phyloP scores from a whole-genome alignment of 371 early-diverging fungal species.

The Mortierella sp. region DNA sequence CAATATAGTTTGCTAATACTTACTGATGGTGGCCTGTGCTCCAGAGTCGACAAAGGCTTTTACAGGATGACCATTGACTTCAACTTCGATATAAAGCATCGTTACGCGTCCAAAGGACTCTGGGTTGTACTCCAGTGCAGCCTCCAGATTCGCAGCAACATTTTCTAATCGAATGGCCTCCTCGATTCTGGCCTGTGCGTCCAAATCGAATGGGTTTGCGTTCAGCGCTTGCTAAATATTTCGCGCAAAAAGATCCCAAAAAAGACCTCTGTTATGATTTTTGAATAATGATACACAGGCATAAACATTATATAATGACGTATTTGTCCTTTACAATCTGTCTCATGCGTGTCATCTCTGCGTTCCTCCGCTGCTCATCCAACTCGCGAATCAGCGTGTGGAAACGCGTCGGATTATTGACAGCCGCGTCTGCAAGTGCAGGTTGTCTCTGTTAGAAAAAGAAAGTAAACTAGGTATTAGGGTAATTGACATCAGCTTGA shows the following conservation, averaged over 20 bases:
- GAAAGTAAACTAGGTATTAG: background rate
- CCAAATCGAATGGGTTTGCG: conserved; percentile 90
- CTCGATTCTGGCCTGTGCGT: conserved; percentile 92
- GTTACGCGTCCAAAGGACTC: conserved; percentile 91
- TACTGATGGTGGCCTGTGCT: conserved; percentile 97
- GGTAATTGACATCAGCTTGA: too few species aligned
- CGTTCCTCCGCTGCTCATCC: conserved; percentile 66
- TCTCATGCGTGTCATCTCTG: conserved; percentile 64
- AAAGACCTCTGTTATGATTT: too few species aligned
- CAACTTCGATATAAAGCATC: conserved; percentile 91
- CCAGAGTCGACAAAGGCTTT: conserved; percentile 98
- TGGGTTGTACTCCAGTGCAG: conserved; percentile 95
- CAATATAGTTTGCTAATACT: conserved; percentile 23
- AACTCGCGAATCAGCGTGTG: conserved; percentile 72
- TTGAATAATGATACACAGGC: too few species aligned
- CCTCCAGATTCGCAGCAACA: conserved; percentile 86
- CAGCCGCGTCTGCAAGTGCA: conserved; percentile 75
- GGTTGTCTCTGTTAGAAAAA: conserved; percentile 68
- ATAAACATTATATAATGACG: too few species aligned
- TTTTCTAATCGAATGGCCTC: conserved; percentile 90
- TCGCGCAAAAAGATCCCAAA: too few species aligned
- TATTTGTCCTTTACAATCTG: conserved; percentile 58
- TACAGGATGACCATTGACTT: conserved; percentile 88
- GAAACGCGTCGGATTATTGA: conserved; percentile 74
- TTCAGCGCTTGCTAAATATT: conserved; percentile 58